Evolutionary conservation across 1,284 basidiomycete genomes (phyloP), one percentile per base, ranked within the genome.

Genomic region (Rhizoctonia solani): DNA sequence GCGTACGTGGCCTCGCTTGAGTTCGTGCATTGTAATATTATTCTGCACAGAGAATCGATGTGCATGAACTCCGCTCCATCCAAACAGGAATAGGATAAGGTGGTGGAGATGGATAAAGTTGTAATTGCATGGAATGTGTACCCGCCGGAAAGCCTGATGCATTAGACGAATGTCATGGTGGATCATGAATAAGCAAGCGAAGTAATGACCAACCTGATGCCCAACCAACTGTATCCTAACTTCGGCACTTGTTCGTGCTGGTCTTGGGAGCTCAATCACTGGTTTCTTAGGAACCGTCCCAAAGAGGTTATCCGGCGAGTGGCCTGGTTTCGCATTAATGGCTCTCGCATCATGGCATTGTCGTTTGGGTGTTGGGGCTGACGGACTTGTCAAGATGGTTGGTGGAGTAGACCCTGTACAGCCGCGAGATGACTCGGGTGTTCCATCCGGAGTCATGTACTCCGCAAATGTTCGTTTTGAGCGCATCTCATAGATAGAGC

Each of bases 41-140:
- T 65, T 65, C 27, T 65, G 61, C 27, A 65, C 61, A n/a, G 49
- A 25, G 27, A 56, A 55, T 11, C 58, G 50, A 21, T 63, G 53
- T n/a, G 56, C 54, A 61, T 77, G 77, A 3, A 70, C 50, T 29
- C 76, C 72, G 52, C 78, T 76, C 65, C 76, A 74, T 32, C 83
- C 81, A 71, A 88, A 90, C 3, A 89, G 75, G 73, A 85, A 90
- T 8, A 82, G 77, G 37, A 89, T 79, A 63, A 90, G 80, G 56
- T 80, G 81, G 54, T 83, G 82, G 1, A 91, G 78, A 71, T 88
- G 87, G 1, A 82, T 79, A 71, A 91, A 86, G 0, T 85, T 87
- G 73, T 88, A 90, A 73, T 81, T 87, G 29, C 84, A 77, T 0
- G 89, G 89, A 4, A 89, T 85, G 69, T 88, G 87, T 3, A 85